Evolutionary conservation across 345 rosid genomes (phyloP).

Genomic region (Hypericum androsaemum): DNA sequence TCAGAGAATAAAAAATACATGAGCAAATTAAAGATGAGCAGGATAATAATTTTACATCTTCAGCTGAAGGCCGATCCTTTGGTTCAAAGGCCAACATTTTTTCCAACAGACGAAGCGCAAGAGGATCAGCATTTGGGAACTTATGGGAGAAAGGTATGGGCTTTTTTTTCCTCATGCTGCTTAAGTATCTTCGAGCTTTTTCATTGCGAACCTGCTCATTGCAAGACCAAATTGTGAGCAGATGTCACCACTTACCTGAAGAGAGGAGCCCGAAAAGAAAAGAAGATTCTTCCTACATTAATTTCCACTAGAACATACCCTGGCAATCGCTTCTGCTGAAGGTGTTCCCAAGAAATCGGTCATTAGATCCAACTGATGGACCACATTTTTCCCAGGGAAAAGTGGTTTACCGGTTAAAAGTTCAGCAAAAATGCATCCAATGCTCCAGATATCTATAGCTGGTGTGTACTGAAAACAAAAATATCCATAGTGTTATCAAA

Average conservation of each 20-base stretch:
- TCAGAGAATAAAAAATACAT: slow-evolving; percentile 11
- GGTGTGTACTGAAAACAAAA: slow-evolving; percentile 71
- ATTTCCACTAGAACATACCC: slow-evolving; percentile 38
- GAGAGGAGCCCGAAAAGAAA: not conserved
- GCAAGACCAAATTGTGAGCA: slow-evolving; percentile 17
- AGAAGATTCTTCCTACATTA: not conserved
- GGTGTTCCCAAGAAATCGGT: slow-evolving; percentile 93
- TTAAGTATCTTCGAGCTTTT: slow-evolving; percentile 87
- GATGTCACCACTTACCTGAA: not conserved
- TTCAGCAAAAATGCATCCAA: slow-evolving; percentile 94
- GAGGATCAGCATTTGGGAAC: slow-evolving; percentile 89
- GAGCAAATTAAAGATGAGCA: not conserved
- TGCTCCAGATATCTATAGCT: slow-evolving; percentile 95
- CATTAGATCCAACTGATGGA: slow-evolving; percentile 90
- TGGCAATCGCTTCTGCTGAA: slow-evolving; percentile 82
- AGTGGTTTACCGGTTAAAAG: slow-evolving; percentile 91
- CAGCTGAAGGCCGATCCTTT: slow-evolving; percentile 81
- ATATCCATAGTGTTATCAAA: slow-evolving; percentile 4
- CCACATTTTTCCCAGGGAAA: slow-evolving; percentile 95
- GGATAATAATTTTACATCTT: slow-evolving; percentile 45
- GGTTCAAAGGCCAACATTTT: slow-evolving; percentile 94
- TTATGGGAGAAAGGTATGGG: slow-evolving; percentile 71
- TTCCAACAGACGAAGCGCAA: slow-evolving; percentile 79
- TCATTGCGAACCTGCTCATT: slow-evolving; percentile 76
- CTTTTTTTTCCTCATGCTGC: slow-evolving; percentile 93